Percentiles rank a stretch among this genome's conserved stretches.
These are phyloP conservation scores for Ogataea dorogensis DNA, from an alignment of 805 yeast genomes.

Conservation along the genomic window DNA sequence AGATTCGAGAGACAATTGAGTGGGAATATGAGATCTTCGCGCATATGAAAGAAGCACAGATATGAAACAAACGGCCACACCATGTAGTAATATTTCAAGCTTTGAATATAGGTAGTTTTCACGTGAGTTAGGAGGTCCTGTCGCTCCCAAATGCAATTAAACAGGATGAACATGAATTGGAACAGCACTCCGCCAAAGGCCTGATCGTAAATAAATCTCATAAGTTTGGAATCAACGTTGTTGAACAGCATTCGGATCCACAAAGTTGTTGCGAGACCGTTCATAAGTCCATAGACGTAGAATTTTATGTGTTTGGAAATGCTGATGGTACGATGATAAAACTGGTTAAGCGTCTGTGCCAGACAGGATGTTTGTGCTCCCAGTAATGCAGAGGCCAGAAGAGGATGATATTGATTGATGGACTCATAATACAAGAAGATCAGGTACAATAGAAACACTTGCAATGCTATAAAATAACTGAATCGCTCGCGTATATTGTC, in stretches of 20 bases:
- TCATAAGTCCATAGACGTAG: slow-evolving; percentile 57
- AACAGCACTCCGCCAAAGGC: slow-evolving; percentile 52
- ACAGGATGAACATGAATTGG: slow-evolving; percentile 49
- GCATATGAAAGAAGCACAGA: slow-evolving; percentile 47
- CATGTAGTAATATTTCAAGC: slow-evolving; percentile 51
- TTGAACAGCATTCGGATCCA: slow-evolving; percentile 52
- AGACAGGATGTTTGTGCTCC: slow-evolving; percentile 31
- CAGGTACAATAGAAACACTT: slow-evolving; percentile 23
- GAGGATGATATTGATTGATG: slow-evolving; percentile 25
- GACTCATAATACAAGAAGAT: slow-evolving; percentile 28
- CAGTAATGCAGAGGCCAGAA: slow-evolving; percentile 26
- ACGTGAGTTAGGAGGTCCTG: slow-evolving; percentile 34
- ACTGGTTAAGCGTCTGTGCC: slow-evolving; percentile 33
- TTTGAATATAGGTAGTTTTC: slow-evolving; percentile 41
- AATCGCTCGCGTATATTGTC: slow-evolving; percentile 25
- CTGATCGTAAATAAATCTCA: slow-evolving; percentile 53
- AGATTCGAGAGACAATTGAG: slow-evolving; percentile 56
- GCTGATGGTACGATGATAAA: slow-evolving; percentile 23
- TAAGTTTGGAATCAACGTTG: slow-evolving; percentile 35
- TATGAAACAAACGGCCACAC: slow-evolving; percentile 61
- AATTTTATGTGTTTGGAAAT: slow-evolving; percentile 43
- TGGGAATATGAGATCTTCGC: slow-evolving; percentile 52
- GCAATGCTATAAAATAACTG: slow-evolving; percentile 26
- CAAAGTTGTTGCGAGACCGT: slow-evolving; percentile 50
- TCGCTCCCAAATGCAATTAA: slow-evolving; percentile 56